Percentiles rank a stretch among this genome's conserved stretches.
Conservation (phyloP, 169 alveolate species). For the Theileria parva region DNA sequence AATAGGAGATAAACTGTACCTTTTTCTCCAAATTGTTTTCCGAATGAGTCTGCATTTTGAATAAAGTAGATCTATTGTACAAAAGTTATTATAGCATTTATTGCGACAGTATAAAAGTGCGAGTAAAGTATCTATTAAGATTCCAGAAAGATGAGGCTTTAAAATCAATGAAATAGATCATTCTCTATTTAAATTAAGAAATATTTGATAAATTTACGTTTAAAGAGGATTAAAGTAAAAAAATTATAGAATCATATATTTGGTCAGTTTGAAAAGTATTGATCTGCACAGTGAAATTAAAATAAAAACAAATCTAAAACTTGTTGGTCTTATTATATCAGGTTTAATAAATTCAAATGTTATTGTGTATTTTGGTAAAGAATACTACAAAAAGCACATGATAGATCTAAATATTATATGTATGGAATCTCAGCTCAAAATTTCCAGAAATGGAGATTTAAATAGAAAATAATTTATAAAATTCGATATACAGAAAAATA, state of each 20-base stretch:
- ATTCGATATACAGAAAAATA: neutral
- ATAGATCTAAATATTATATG: slow-evolving; percentile 16
- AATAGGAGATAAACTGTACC: neutral
- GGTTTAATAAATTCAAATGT: neutral
- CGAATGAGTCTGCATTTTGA: neutral
- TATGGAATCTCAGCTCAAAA: slow-evolving; percentile 8
- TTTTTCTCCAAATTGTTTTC: slow-evolving; percentile 11
- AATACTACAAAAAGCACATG: slow-evolving; percentile 15
- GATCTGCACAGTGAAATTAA: slow-evolving; percentile 3
- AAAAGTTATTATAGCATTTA: neutral
- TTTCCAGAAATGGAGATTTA: slow-evolving; percentile 1
- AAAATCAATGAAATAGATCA: neutral
- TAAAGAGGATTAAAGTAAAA: neutral
- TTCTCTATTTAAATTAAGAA: neutral
- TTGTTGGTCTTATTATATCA: neutral
- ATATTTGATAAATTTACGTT: neutral
- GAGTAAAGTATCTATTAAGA: neutral
- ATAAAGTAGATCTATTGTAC: neutral
- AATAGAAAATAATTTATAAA: neutral
- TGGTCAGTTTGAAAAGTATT: neutral
- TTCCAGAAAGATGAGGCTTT: neutral
- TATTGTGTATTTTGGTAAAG: slow-evolving; percentile 7
- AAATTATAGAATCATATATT: slow-evolving; percentile 3
- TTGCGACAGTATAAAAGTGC: neutral
- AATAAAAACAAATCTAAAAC: neutral